Base-by-base conservation (phyloP, 2,329 filamentous ascomycete genomes). In the Neurospora sp. region DNA sequence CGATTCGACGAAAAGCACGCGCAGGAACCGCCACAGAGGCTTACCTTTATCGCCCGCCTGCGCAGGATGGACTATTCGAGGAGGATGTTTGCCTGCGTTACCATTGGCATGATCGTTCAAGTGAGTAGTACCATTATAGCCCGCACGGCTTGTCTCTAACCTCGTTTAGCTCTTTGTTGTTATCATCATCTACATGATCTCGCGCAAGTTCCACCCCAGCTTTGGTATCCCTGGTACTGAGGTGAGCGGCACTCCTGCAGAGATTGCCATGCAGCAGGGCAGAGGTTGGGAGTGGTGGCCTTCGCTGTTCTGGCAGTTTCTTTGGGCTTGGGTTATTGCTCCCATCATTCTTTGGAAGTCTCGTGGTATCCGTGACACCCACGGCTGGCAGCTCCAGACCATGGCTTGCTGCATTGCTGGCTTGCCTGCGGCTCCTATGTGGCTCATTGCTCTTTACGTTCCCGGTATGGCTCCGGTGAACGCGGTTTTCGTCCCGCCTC, bases 221-320 rank as follows among this genome's bases (percentile, higher is more conserved):
- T 90, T 88, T 66, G 85, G 87, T 70, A 83, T 89, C 36, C 85
- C 87, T 3, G 86, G 87, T 69, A 88, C 88, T 38, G 89, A 89
- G 73, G 85, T 90, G 69, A 77, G 78, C 17, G 86, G 86, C 43
- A 70, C 72, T 4, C 80, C 83, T 15, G 83, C 83, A 72, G 83
- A 87, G 57, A 79, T 82, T 66, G 81, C 82, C 69, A 79, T 81
- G 28, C 78, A 80, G 43, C 83, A 83, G 73, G 77, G 79, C 67
- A 79, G 81, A 19, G 89, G 90, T 8, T 89, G 86, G 83, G 90
- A 92, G 80, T 92, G 90, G 89, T 86, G 87, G 81, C 87, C 87
- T 0, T 88, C 87, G 0, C 84, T 88, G 65, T 81, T 88, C 68
- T 90, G 88, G 88, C 88, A 90, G 73, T 82, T 89, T 68, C 79